Conservation (phyloP, 169 alveolate genomes). For the Eimeria sp. region DNA sequence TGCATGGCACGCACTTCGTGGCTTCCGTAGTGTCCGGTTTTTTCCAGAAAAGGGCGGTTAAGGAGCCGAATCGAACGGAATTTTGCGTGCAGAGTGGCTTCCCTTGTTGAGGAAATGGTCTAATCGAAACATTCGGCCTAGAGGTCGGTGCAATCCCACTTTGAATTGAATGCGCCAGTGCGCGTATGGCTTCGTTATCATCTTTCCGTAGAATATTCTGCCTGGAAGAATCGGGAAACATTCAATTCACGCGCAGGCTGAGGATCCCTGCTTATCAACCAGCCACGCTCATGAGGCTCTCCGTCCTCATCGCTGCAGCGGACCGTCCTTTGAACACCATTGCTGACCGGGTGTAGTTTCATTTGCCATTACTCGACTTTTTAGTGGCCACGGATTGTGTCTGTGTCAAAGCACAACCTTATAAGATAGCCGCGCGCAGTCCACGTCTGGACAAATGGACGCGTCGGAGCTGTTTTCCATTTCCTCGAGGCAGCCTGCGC, state of each 20-base stretch:
- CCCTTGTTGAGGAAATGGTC: background rate
- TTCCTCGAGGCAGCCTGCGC: slow-evolving; percentile 79
- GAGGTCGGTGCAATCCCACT: slow-evolving; percentile 13
- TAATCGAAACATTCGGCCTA: background rate
- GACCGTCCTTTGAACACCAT: background rate
- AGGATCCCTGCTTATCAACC: background rate
- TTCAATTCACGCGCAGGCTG: background rate
- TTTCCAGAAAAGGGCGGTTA: background rate
- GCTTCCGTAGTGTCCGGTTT: slow-evolving; percentile 51
- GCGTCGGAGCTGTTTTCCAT: slow-evolving; percentile 73
- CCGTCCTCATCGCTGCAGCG: background rate
- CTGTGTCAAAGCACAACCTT: background rate
- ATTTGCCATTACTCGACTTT: background rate
- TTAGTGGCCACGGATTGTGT: background rate
- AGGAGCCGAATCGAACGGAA: background rate
- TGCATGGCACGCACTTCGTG: slow-evolving; percentile 43
- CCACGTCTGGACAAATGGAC: slow-evolving; percentile 65
- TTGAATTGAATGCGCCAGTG: background rate
- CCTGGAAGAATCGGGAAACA: background rate
- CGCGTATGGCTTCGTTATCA: background rate
- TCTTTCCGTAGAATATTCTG: background rate
- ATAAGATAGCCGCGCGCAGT: slow-evolving; percentile 27
- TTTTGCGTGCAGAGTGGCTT: slow-evolving; percentile 1
- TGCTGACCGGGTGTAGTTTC: background rate
- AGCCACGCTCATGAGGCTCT: background rate